phyloP scores from a whole-genome alignment of 257 asterid species.

The Apocynum venetum region DNA sequence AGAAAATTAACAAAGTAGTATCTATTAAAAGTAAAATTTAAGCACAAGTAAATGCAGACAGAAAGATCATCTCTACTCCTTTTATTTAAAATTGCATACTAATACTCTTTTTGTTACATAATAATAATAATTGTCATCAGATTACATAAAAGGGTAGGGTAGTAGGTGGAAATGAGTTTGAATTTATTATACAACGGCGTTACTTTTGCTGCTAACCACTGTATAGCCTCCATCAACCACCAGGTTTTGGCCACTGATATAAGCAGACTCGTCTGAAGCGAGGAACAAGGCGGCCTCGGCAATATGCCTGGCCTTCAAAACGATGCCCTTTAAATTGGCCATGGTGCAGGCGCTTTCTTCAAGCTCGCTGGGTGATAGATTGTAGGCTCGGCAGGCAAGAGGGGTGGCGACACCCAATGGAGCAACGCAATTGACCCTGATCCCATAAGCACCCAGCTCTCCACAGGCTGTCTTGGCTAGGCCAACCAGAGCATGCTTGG shows the following conservation, averaged over 20 bases:
- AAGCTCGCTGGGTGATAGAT: conserved; percentile 24
- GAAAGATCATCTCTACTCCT: too few relatives aligned
- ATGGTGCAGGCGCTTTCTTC: conserved; percentile 23
- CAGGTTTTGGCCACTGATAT: conserved; percentile 61
- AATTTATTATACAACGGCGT: too few relatives aligned
- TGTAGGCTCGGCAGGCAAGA: conserved; percentile 31
- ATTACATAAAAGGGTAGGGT: too few relatives aligned
- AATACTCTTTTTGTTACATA: too few relatives aligned
- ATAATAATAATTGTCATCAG: too few relatives aligned
- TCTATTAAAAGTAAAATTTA: too few relatives aligned
- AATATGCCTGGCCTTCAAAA: conserved; percentile 38
- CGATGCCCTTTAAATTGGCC: conserved; percentile 45
- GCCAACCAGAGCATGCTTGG: conserved; percentile 62
- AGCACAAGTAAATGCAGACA: too few relatives aligned
- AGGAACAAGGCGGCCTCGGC: conserved; percentile 56
- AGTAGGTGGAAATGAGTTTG: too few relatives aligned
- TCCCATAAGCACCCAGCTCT: conserved; percentile 59
- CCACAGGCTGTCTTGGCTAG: conserved; percentile 43
- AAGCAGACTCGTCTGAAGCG: conserved; percentile 66
- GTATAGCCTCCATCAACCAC: conserved; percentile 63
- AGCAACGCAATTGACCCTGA: conserved; percentile 51
- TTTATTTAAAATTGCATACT: too few relatives aligned
- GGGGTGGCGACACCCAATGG: conserved; percentile 69
- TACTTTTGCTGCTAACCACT: conserved; percentile 30
- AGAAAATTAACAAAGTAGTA: too few relatives aligned